Conservation (phyloP, 306 rosid genomes). For the Cicer pinnatifidum region DNA sequence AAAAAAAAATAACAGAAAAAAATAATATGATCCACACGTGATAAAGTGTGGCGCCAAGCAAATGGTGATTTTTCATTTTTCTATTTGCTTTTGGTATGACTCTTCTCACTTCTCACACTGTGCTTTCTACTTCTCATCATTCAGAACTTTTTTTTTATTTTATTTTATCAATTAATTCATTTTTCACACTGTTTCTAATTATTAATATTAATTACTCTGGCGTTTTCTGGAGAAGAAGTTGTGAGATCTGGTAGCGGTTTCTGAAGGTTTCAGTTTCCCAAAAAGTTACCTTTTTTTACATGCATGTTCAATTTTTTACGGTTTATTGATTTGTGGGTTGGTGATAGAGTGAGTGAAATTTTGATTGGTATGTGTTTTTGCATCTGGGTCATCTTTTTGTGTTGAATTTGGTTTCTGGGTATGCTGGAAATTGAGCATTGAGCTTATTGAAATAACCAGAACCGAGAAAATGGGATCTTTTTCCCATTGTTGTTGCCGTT, state of each 20-base stretch:
- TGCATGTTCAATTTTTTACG: conserved; percentile 47
- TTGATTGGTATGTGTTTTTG: conserved; percentile 36
- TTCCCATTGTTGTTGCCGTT: conserved; percentile 36
- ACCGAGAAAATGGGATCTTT: conserved; percentile 1
- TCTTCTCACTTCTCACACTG: not conserved
- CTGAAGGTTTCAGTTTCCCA: conserved; percentile 39
- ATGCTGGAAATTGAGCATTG: conserved; percentile 45
- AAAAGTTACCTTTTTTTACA: conserved; percentile 36
- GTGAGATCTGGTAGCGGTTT: conserved; percentile 50
- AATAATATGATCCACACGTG: conserved; percentile 46
- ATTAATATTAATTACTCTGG: conserved; percentile 24
- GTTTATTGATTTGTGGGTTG: conserved; percentile 36
- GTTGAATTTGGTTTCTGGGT: conserved; percentile 38
- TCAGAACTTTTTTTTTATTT: conserved; percentile 32
- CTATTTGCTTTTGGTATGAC: conserved; percentile 15
- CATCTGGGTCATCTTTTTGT: conserved; percentile 27
- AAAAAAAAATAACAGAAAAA: not conserved
- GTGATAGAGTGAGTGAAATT: conserved; percentile 2
- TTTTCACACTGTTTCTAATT: conserved; percentile 25
- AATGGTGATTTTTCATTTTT: conserved; percentile 38
- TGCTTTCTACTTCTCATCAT: conserved; percentile 24
- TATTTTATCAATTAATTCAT: not conserved
- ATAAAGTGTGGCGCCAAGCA: conserved; percentile 56
- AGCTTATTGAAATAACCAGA: conserved; percentile 26
- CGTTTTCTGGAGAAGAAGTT: conserved; percentile 37